phyloP scores from a whole-genome alignment of 257 asterid genomes.

The Forsythia suspensa region DNA sequence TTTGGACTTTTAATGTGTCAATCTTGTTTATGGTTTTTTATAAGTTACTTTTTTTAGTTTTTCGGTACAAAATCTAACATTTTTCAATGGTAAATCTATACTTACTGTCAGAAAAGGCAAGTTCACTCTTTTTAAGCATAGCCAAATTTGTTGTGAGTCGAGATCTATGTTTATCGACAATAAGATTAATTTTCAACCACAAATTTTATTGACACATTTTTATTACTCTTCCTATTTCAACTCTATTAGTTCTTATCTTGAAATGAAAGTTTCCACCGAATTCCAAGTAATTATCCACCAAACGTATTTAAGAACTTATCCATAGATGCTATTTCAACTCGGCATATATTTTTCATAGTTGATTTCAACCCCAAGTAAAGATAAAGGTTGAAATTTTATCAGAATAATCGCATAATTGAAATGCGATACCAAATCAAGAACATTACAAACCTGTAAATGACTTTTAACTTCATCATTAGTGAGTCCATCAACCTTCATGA shows the following conservation, averaged over 20 bases:
- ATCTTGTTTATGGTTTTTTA: not conserved
- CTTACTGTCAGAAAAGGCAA: too few relatives aligned
- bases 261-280: constrained; percentile 20
- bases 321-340: constrained; percentile 23
- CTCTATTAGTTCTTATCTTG: constrained; percentile 12
- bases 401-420: not conserved
- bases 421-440: not conserved
- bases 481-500: constrained; percentile 84
- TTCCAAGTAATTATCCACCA: constrained; percentile 15
- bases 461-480: constrained; percentile 88
- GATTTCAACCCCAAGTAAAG: too few relatives aligned
- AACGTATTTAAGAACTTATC: constrained; percentile 1
- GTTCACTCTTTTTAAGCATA: too few relatives aligned
- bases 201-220: too few relatives aligned
- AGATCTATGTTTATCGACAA: too few relatives aligned
- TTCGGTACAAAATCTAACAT: too few relatives aligned
- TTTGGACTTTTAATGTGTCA: not conserved
- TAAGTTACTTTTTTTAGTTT: too few relatives aligned
- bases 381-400: too few relatives aligned
- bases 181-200: too few relatives aligned
- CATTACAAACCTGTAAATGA: constrained; percentile 68
- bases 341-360: not conserved
- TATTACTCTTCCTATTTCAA: not conserved
- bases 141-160: too few relatives aligned
- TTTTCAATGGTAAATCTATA: too few relatives aligned